phyloP scores from a whole-genome alignment of 116 monocot genomes.

The Papilionanthe hybrid region DNA sequence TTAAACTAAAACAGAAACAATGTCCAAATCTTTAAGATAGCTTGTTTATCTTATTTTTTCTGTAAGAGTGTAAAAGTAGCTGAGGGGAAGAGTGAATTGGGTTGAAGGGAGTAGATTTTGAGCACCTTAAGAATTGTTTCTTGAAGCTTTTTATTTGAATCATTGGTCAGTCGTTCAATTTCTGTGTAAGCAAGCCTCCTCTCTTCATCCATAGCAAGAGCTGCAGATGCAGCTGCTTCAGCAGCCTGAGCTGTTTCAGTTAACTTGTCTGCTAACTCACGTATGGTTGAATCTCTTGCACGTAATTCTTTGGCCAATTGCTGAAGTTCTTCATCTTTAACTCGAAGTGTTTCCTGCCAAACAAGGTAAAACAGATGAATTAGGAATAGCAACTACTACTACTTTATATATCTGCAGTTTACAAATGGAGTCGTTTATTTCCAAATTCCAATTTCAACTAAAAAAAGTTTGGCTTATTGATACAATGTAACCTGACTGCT shows the following conservation, averaged over 20 bases:
- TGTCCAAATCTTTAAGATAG: background rate
- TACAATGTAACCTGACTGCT: background rate
- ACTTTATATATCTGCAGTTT: background rate
- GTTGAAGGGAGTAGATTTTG: background rate
- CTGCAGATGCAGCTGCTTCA: conserved; percentile 90
- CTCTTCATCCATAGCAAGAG: conserved; percentile 83
- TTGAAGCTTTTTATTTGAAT: conserved; percentile 50
- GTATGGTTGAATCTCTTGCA: conserved; percentile 79
- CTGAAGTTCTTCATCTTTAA: conserved; percentile 95
- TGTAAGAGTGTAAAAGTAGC: background rate
- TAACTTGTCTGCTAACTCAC: conserved; percentile 85
- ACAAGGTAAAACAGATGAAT: conserved; percentile 1
- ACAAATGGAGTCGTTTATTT: background rate
- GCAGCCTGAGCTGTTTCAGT: conserved; percentile 94
- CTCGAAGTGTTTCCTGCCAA: conserved; percentile 83
- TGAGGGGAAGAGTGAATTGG: background rate
- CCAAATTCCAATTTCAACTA: background rate
- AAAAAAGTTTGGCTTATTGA: background rate
- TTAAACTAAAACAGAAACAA: background rate
- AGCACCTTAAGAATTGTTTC: conserved; percentile 46
- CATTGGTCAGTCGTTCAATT: conserved; percentile 56
- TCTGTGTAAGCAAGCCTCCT: conserved; percentile 62
- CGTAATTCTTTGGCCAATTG: conserved; percentile 79
- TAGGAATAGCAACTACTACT: background rate
- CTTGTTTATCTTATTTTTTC: background rate